These are phyloP conservation scores for Wickerhamiella azyma DNA, from an alignment of 805 yeast genomes.

Conservation along the genomic window DNA sequence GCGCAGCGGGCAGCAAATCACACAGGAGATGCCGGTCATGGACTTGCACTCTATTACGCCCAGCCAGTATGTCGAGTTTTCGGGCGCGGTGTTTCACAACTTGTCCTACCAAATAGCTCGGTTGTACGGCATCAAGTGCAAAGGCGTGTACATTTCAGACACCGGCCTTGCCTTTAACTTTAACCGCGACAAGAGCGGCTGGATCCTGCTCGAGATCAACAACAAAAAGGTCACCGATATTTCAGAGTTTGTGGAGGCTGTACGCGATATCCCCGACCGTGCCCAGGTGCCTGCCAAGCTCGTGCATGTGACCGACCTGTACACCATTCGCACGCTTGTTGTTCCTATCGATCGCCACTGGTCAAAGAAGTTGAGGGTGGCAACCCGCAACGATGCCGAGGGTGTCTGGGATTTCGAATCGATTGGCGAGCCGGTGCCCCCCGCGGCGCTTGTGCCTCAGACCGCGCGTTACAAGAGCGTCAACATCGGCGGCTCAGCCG, in stretches of 20 bases:
- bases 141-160: slow-evolving; percentile 68
- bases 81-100: slow-evolving; percentile 78
- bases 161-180: slow-evolving; percentile 59
- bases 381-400: slow-evolving; percentile 41
- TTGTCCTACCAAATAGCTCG: slow-evolving; percentile 83
- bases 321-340: slow-evolving; percentile 53
- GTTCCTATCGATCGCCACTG: slow-evolving; percentile 75
- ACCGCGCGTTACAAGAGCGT: slow-evolving; percentile 40
- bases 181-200: slow-evolving; percentile 46
- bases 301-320: slow-evolving; percentile 70
- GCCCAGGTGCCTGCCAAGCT: slow-evolving; percentile 55
- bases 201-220: slow-evolving; percentile 70
- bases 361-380: slow-evolving; percentile 56
- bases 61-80: slow-evolving; percentile 60
- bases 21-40: slow-evolving; percentile 42
- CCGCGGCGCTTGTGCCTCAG: slow-evolving; percentile 39
- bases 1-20: slow-evolving; percentile 55
- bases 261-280: slow-evolving; percentile 64
- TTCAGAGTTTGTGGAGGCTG: slow-evolving; percentile 63
- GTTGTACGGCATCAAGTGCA: slow-evolving; percentile 66
- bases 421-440: slow-evolving; percentile 43
- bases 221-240: slow-evolving; percentile 61
- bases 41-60: slow-evolving; percentile 79
- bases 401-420: slow-evolving; percentile 46
- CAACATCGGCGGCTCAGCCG: slow-evolving; percentile 30